Base-by-base conservation (phyloP, 2,329 filamentous ascomycete genomes). In the Arthrobotrys iridis region DNA sequence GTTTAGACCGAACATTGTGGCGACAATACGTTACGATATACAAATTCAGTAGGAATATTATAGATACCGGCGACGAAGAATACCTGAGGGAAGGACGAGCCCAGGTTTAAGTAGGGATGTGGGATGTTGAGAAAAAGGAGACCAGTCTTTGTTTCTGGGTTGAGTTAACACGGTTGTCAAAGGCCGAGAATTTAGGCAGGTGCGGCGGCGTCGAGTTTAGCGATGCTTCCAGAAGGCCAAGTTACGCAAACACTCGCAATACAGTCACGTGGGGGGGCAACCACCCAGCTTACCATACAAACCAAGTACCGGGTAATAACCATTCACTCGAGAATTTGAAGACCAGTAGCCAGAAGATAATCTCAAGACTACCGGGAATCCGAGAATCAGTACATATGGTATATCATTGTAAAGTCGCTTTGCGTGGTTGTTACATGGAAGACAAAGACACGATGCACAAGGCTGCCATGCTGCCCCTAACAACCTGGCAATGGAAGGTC, bases 131-230 rank as follows among this genome's bases (percentile, higher is more conserved):
- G 24, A 28, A 74, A 73, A 74, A 74, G 62, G 62, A 55, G 58
- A 60, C 35, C 45, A 13, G 15, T 15, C 30, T 46, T 35, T 22
- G 50, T 50, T 22, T 68, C 46, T 35, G 18, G 46, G 58, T 64
- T 65, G 52, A 62, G 62, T 67, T 74, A 74, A 74, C 70, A 74
- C 70, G 70, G 70, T 74, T 74, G 62, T 67, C 70, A 74, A 74
- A 74, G 70, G n/a, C 28, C 52, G 28, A 63, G 67, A 62, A 62
- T 57, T 74, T 66, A 74, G 70, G 70, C 62, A 74, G 70, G 62
- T 67, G 62, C 40, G 59, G 55, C 48, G 22, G 24, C 68, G 41
- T 20, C 37, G 52, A 65, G 26, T 50, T 66, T 66, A 74, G 70
- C 70, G 70, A 74, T 67, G 62, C 70, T 74, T 74, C 70, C 46